Evolutionary conservation across 2,329 filamentous ascomycete species (phyloP).

Genomic region (Teratosphaeria destructans): DNA sequence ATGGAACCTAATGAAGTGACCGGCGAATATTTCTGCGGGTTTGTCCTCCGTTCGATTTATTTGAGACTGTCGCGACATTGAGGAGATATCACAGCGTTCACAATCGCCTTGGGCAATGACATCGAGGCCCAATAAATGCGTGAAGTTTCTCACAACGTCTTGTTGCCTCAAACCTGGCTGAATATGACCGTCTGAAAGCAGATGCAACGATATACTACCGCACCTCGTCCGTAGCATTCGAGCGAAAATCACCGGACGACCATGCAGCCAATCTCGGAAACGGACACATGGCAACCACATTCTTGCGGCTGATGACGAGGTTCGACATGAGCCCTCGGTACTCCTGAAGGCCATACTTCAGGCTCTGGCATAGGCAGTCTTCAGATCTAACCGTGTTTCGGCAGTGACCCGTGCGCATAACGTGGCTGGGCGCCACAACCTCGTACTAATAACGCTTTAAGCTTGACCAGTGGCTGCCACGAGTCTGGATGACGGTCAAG

Average conservation of each 20-base stretch:
- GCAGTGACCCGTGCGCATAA: background rate
- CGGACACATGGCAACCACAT: background rate
- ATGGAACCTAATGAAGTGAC: slow-evolving; percentile 1
- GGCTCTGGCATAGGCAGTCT: background rate
- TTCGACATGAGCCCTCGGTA: background rate
- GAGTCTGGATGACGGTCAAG: background rate
- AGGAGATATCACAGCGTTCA: background rate
- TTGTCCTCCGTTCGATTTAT: background rate
- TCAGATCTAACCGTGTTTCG: background rate
- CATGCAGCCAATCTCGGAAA: background rate
- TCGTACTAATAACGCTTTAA: background rate
- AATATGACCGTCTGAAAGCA: background rate
- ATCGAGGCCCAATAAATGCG: background rate
- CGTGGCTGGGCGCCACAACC: background rate
- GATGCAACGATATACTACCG: background rate
- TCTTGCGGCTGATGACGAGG: background rate
- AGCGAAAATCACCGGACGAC: background rate
- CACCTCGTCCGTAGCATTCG: background rate
- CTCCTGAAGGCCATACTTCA: background rate
- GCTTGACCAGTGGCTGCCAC: background rate
- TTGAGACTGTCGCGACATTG: background rate
- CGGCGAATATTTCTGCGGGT: slow-evolving; percentile 3
- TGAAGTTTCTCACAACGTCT: background rate
- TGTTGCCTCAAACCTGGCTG: background rate
- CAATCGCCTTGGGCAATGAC: background rate